A percentile compares a stretch with the other conserved stretches of the same genome.
These are phyloP conservation scores for Cordyceps tenuipes DNA, from an alignment of 2,329 filamentous ascomycete species.

Conservation along the genomic window DNA sequence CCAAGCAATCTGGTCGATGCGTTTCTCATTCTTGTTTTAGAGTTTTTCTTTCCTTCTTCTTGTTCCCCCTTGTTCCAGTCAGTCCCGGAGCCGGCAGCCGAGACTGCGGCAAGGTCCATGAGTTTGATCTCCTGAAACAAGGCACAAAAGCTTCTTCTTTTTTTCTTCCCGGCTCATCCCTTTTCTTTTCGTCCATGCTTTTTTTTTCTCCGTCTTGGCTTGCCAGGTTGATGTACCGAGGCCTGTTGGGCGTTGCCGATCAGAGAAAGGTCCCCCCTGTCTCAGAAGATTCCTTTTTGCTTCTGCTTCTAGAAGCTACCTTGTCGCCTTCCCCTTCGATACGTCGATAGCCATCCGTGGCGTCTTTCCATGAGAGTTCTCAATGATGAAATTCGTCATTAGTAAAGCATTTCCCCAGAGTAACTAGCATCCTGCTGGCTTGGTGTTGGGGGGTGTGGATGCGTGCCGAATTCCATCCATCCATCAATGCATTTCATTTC, in stretches of 20 bases:
- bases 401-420: no score
- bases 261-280: background rate
- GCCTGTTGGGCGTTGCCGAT: background rate
- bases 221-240: no score
- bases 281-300: background rate
- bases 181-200: background rate
- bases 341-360: background rate
- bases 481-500: background rate
- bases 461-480: background rate
- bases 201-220: no score
- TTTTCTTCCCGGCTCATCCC: no score
- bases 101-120: background rate
- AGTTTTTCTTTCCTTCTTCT: background rate
- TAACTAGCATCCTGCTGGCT: background rate
- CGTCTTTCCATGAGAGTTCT: no score
- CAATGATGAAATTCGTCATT: no score
- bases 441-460: background rate
- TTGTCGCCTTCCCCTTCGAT: background rate
- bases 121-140: background rate
- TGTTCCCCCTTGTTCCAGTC: background rate
- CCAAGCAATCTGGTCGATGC: background rate
- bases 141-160: no score
- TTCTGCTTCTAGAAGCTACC: background rate
- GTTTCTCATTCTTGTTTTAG: background rate
- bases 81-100: background rate